Conservation (phyloP, 2,329 filamentous ascomycete species). For the Exophiala calicioides region DNA sequence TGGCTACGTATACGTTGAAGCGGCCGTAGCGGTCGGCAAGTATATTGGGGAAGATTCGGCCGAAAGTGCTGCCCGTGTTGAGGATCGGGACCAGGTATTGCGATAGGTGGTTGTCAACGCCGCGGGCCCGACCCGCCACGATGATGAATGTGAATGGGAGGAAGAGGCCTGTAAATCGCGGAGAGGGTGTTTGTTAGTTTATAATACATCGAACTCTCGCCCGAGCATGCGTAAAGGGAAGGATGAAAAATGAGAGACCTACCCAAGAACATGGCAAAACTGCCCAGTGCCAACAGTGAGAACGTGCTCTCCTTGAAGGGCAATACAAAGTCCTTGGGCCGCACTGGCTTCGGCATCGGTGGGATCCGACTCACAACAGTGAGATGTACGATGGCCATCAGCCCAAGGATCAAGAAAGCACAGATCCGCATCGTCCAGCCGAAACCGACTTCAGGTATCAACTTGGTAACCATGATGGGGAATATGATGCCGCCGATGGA, state of each 20-base stretch:
- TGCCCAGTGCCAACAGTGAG: conserved; percentile 28
- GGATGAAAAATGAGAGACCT: conserved; percentile 31
- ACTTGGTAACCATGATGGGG: conserved; percentile 60
- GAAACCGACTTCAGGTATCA: conserved; percentile 57
- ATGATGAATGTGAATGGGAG: conserved; percentile 34
- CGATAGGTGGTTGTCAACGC: conserved; percentile 52
- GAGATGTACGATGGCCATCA: conserved; percentile 55
- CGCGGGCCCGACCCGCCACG: conserved; percentile 38
- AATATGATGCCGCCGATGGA: conserved; percentile 61
- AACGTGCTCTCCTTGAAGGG: conserved; percentile 34
- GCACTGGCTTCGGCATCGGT: conserved; percentile 38
- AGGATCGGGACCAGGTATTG: conserved; percentile 58
- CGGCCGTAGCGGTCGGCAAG: conserved; percentile 35
- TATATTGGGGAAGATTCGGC: conserved; percentile 37
- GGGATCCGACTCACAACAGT: conserved; percentile 56
- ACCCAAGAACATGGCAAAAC: conserved; percentile 50
- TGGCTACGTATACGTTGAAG: conserved; percentile 34
- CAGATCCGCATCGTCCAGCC: conserved; percentile 59
- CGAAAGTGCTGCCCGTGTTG: conserved; percentile 47
- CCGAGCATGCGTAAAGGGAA: background rate
- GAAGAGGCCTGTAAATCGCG: conserved; percentile 48
- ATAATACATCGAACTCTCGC: background rate
- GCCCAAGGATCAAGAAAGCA: conserved; percentile 63
- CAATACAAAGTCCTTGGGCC: conserved; percentile 34
- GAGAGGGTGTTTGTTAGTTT: background rate